phyloP scores from a whole-genome alignment of 805 yeast species.

The Ogataea paradorogensis region DNA sequence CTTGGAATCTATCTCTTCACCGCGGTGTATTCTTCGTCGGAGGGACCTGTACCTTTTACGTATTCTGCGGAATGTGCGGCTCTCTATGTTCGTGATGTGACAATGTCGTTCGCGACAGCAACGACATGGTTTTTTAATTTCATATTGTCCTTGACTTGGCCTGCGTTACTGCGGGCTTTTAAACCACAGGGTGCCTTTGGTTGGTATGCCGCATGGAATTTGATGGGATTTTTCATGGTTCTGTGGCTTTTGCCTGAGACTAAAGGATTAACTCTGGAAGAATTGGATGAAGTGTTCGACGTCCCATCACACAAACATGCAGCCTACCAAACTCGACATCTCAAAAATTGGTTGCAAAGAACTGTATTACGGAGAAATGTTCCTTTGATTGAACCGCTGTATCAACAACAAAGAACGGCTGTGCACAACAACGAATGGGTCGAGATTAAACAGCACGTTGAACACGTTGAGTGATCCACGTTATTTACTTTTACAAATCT shows the following conservation, averaged over 20 bases:
- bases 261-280: slow-evolving; percentile 68
- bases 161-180: slow-evolving; percentile 61
- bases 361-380: slow-evolving; percentile 48
- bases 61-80: slow-evolving; percentile 86
- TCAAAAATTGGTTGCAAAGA: slow-evolving; percentile 44
- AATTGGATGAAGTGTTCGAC: slow-evolving; percentile 68
- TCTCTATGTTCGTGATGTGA: slow-evolving; percentile 72
- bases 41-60: slow-evolving; percentile 89
- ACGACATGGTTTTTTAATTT: slow-evolving; percentile 75
- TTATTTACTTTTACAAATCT: not conserved
- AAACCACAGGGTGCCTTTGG: slow-evolving; percentile 85
- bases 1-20: slow-evolving; percentile 74
- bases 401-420: slow-evolving; percentile 56
- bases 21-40: slow-evolving; percentile 75
- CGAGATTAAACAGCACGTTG: slow-evolving; percentile 49
- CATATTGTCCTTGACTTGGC: slow-evolving; percentile 75
- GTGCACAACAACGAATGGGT: slow-evolving; percentile 62
- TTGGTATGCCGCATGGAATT: slow-evolving; percentile 84
- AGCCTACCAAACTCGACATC: slow-evolving; percentile 38
- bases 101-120: slow-evolving; percentile 77
- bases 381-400: slow-evolving; percentile 52
- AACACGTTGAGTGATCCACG: slow-evolving; percentile 43
- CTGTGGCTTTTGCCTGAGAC: slow-evolving; percentile 74
- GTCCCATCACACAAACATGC: slow-evolving; percentile 60
- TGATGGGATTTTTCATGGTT: slow-evolving; percentile 65